Evolutionary conservation across 495 filamentous ascomycete genomes (phyloP).

Genomic region (Penicillium pulvis): DNA sequence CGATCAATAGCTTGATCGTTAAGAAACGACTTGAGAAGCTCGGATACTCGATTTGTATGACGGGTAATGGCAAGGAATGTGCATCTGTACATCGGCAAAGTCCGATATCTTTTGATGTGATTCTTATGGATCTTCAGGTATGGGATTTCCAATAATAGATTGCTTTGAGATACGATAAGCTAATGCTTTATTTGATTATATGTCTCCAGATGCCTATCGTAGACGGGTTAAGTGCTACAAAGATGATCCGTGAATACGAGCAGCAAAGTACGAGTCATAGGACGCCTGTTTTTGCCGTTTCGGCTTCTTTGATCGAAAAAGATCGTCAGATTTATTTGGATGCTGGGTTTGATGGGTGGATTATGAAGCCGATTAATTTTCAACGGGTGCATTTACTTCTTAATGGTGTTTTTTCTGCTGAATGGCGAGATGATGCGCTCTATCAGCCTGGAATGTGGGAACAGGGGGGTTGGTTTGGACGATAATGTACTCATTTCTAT

Average conservation of each 20-base stretch:
- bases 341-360: conserved; percentile 86
- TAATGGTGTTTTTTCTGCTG: conserved; percentile 54
- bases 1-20: conserved; percentile 82
- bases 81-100: conserved; percentile 63
- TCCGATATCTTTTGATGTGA: conserved; percentile 64
- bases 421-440: conserved; percentile 45
- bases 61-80: conserved; percentile 84
- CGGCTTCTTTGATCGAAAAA: conserved; percentile 74
- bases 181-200: neutral
- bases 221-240: conserved; percentile 76
- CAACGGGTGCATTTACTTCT: conserved; percentile 64
- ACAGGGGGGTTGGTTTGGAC: conserved; percentile 68
- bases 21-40: conserved; percentile 77
- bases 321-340: conserved; percentile 67
- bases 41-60: conserved; percentile 69
- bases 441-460: conserved; percentile 73
- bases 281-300: conserved; percentile 83
- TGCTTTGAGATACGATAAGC: neutral
- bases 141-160: conserved; percentile 14
- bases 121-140: conserved; percentile 97
- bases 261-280: conserved; percentile 47
- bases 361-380: conserved; percentile 80
- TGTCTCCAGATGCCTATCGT: conserved; percentile 81
- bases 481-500: neutral
- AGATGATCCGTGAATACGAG: conserved; percentile 78